A percentile compares a stretch with the other conserved stretches of the same genome.
phyloP scores from a whole-genome alignment of 805 yeast genomes.

The Barnettozyma siamensis region DNA sequence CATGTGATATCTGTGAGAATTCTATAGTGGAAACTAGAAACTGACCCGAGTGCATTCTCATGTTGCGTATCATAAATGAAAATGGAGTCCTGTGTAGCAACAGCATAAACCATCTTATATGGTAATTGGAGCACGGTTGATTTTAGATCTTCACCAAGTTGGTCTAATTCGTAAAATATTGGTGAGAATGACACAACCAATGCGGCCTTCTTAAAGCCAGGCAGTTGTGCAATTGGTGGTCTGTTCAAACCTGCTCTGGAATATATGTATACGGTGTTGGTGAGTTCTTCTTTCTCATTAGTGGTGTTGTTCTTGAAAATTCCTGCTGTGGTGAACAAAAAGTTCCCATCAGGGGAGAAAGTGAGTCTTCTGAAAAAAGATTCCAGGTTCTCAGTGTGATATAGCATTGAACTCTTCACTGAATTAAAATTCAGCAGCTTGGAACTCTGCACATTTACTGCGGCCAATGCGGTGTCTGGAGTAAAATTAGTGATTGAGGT shows the following conservation, averaged over 20 bases:
- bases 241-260: slow-evolving; percentile 61
- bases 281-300: slow-evolving; percentile 33
- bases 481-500: slow-evolving; percentile 10
- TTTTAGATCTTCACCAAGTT: background rate
- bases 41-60: slow-evolving; percentile 61
- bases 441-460: slow-evolving; percentile 28
- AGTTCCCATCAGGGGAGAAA: slow-evolving; percentile 86
- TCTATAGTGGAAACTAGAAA: slow-evolving; percentile 79
- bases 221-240: slow-evolving; percentile 73
- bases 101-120: slow-evolving; percentile 82
- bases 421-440: slow-evolving; percentile 25
- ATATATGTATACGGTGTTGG: slow-evolving; percentile 76
- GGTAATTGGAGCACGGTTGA: slow-evolving; percentile 48
- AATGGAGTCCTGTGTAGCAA: slow-evolving; percentile 87
- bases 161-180: slow-evolving; percentile 40
- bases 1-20: slow-evolving; percentile 84
- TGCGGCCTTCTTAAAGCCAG: slow-evolving; percentile 79
- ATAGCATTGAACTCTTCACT: slow-evolving; percentile 41
- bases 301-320: slow-evolving; percentile 35
- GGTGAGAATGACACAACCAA: slow-evolving; percentile 80
- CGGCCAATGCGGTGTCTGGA: slow-evolving; percentile 36
- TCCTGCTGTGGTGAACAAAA: slow-evolving; percentile 78
- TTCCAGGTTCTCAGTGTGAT: slow-evolving; percentile 82
- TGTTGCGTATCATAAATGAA: slow-evolving; percentile 75
- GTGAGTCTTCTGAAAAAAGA: slow-evolving; percentile 84